Evolutionary conservation across 371 early-diverging fungal species (phyloP), one percentile per base, ranked within the genome.

Genomic region (Mucor circinelloides): DNA sequence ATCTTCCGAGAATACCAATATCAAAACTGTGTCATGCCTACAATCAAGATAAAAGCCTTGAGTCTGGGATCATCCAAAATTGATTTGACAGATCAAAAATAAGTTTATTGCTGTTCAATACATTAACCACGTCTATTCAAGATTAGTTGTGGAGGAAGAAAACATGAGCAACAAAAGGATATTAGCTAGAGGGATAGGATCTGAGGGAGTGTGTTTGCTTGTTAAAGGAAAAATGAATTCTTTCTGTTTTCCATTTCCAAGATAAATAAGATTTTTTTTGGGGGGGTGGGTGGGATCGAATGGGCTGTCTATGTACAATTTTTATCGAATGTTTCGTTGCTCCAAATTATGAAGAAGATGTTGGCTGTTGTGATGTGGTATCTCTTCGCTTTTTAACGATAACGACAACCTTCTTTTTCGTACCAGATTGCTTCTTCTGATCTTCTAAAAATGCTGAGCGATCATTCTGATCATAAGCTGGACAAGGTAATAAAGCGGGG

Each of bases 381-480:
- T 64, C 66, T 57, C 36, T 64, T 60, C 61, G 59, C 34, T 58
- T 72, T 46, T 72, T 73, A 25, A 81, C 74, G 21, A 81, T 64
- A 3, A 79, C 66, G 3, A 75, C 63, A 17, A 68, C 71, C 57
- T 81, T 76, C 27, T 69, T 72, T 48, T 72, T 70, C 44, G 78
- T 65, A 12, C 58, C 54, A 52, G 72, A 58, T 6, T 71, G 27
- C 60, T 77, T 78, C 50, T 70, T 64, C 32, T 75, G 71, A 55
- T 80, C 78, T 71, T 84, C 81, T 30, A 84, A 68, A 44, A 73
- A 74, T 23, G 84, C 81, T 10, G 80, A 74, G 58, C 73, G 71
- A 32, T 84, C 81, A 38, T 79, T 76, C 58, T 78, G 72, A 48
- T 84, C 81, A 58, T 78, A 84, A 28, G 84, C 84, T 58, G 84